Conservation (phyloP, 202 grass and related monocot genomes). For the Setaria italica region DNA sequence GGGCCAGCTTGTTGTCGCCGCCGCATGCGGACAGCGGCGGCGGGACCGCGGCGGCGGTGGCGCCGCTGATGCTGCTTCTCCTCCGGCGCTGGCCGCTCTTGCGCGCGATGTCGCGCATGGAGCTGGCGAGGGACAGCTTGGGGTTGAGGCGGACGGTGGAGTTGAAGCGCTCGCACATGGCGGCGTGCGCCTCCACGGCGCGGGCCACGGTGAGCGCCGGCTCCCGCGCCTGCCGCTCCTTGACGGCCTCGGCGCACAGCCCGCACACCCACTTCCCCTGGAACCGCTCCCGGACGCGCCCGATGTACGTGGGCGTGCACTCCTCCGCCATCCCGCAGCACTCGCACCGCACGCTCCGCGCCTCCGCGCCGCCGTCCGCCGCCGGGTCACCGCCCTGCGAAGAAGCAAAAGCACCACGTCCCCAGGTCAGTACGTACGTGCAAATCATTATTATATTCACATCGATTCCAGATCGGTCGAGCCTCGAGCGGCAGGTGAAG, state of each 20-base stretch:
- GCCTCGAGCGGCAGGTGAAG: neutral
- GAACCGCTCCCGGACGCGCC: conserved; percentile 64
- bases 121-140: conserved; percentile 85
- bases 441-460: neutral
- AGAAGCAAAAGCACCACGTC: no score
- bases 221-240: conserved; percentile 65
- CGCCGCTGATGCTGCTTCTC: neutral
- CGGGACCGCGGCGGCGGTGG: neutral
- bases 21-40: conserved; percentile 10
- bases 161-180: conserved; percentile 84
- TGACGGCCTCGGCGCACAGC: conserved; percentile 70
- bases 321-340: conserved; percentile 83
- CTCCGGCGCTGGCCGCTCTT: conserved; percentile 61
- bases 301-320: conserved; percentile 85
- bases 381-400: neutral
- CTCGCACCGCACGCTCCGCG: conserved; percentile 74
- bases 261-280: conserved; percentile 81
- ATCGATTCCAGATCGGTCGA: neutral
- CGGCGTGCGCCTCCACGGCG: conserved; percentile 67
- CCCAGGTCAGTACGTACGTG: neutral
- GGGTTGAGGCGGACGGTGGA: conserved; percentile 86
- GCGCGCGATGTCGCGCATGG: conserved; percentile 93
- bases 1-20: conserved; percentile 29
- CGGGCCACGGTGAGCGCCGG: conserved; percentile 44
- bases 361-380: conserved; percentile 39